Base-by-base conservation (phyloP, 2,329 filamentous ascomycete species). In the Aspergillus ochraceus region DNA sequence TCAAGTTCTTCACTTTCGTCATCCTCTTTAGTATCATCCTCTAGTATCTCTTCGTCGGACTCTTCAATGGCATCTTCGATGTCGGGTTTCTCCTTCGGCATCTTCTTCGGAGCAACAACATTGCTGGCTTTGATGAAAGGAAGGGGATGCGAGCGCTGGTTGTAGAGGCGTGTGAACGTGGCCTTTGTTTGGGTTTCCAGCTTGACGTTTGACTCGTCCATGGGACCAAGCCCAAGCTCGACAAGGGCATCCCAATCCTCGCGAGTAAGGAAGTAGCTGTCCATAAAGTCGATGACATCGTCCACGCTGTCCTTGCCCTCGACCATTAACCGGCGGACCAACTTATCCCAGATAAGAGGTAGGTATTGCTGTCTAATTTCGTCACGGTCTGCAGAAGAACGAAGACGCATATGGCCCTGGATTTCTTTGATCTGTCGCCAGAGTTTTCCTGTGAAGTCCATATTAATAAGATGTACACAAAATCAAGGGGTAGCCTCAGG, bases 61-160 rank as follows among this genome's bases (percentile, higher is more conserved):
- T 96, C 94, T 52, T 98, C 93, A 56, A 99, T 89, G 2, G 93
- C 95, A 77, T 99, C 95, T 77, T 99, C 95, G 32, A 99, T 84
- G 78, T 99, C 95, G 0, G 95, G 96, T 62, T 89, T 90, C 52
- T 94, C 92, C 75, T 85, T 86, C 26, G 86, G 80, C 46, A 83
- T 79, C 69, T 88, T 89, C 80, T 91, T 92, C 4, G 91, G 87
- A 3, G 87, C 90, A 10, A 86, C 75, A 17, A 95, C 84, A 64
- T 84, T 91, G 68, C 86, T 92, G 2, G 93, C 91, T 77, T 97
- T 98, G 87, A 98, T 97, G 78, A 97, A 99, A 1, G 95, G 93
- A 54, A 99, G 79, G 0, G 94, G 94, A 67, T 99, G 95, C 19
- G 88, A 88, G 78, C 89, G 89, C 60, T 84, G 78, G 68, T 99